Base-by-base conservation (phyloP, 2,329 filamentous ascomycete genomes). In the Beauveria bassiana region DNA sequence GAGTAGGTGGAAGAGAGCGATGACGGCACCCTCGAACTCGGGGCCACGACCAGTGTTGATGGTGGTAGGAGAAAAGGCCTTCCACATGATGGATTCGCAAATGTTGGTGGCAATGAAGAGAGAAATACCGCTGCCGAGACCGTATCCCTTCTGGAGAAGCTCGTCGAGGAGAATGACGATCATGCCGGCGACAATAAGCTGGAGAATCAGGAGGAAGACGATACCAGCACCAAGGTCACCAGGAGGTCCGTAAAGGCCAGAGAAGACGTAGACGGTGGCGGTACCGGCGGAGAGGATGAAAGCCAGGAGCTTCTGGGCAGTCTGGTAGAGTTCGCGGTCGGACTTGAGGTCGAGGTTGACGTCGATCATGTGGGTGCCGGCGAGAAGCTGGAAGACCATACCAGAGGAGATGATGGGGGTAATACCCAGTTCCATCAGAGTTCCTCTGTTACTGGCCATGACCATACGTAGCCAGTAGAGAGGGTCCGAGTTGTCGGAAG, bases 381-480 rank as follows among this genome's bases (percentile, higher is more conserved):
- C 95, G 68, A 99, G 90, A 73, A 99, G 93, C 88, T 99, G 95
- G 87, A 99, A 99, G 73, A 99, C 92, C 95, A 99, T 99, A 79
- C 95, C 95, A 43, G 95, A 98, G 64, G 95, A 97, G 80, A 99
- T 98, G 78, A 99, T 99, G 71, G 96, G 96, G 26, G 95, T 96
- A 71, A 98, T 95, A 82, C 93, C 92, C 81, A 96, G 75, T 75
- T 96, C 93, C 93, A 96, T 96, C 76, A 96, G 77, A 28, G 93
- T 96, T 78, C 93, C 93, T 73, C 93, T 87, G 78, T 99, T 99
- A 89, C 91, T 96, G 74, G 95, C 95, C 86, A 98, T 87, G 87
- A 99, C 97, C 93, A 99, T 98, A 79, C 95, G 90, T 73, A 99
- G 85, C 95, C 95, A 99, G 86, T 99, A 99, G 72, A 99, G 84